Conservation (phyloP, 1,139 yeast species). For the Diutina pseudorugosa region DNA sequence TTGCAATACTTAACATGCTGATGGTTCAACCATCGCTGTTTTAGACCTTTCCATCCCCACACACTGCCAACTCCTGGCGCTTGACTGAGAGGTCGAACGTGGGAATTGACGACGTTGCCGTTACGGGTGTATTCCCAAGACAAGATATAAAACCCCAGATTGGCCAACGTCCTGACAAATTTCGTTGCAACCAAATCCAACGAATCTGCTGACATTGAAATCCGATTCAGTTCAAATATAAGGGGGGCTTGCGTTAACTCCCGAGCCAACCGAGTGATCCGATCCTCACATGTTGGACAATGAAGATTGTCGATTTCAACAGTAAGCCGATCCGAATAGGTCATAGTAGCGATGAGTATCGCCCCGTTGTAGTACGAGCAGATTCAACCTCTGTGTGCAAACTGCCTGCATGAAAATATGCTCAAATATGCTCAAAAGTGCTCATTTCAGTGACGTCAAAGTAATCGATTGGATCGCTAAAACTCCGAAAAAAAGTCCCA, state of each 20-base stretch:
- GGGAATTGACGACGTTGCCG: neutral
- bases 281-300: constrained; percentile 4
- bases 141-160: neutral
- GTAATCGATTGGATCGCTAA: neutral
- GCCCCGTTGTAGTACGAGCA: neutral
- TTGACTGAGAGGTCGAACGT: constrained; percentile 5
- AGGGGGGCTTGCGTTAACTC: neutral
- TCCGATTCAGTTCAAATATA: neutral
- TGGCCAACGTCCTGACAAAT: neutral
- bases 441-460: neutral
- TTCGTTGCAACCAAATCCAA: neutral
- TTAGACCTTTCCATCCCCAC: constrained; percentile 9
- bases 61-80: constrained; percentile 10
- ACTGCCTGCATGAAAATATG: neutral
- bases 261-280: neutral
- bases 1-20: neutral
- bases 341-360: neutral
- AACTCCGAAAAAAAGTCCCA: constrained; percentile 27
- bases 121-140: neutral
- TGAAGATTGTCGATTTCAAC: constrained; percentile 4
- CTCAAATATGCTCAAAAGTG: neutral
- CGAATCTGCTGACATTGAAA: neutral
- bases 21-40: constrained; percentile 6
- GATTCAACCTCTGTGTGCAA: neutral
- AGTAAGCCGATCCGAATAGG: neutral